phyloP scores from a whole-genome alignment of 2,329 filamentous ascomycete genomes.

The Orbilia blumenaviensis region DNA sequence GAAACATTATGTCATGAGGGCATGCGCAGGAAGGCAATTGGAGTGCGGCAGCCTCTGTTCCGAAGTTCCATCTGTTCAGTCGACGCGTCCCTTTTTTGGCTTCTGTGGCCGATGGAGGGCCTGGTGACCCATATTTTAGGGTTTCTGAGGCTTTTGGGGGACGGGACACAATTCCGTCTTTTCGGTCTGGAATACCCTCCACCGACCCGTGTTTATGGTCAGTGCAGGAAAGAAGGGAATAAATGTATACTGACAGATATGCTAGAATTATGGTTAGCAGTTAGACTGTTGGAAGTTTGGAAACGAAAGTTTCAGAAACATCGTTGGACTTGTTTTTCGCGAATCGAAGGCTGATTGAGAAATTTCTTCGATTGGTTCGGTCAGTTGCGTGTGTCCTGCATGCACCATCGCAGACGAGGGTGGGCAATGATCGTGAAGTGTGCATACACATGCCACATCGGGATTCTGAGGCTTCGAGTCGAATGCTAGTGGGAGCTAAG shows the following conservation, averaged over 20 bases:
- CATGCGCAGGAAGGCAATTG: constrained; percentile 11
- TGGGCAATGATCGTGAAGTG: background rate
- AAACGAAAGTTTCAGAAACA: constrained; percentile 46
- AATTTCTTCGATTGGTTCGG: constrained; percentile 43
- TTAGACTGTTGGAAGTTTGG: constrained; percentile 17
- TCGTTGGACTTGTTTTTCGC: constrained; percentile 30
- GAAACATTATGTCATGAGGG: constrained; percentile 54
- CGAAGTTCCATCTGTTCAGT: background rate
- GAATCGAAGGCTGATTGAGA: constrained; percentile 28
- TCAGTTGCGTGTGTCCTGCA: constrained; percentile 20
- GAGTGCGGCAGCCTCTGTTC: constrained; percentile 29
- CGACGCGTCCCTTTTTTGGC: constrained; percentile 31
- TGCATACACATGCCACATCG: constrained; percentile 3
- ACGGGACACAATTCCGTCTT: constrained; percentile 38
- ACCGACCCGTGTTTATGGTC: constrained; percentile 20
- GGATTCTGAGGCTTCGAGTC: background rate
- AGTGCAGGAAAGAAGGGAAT: background rate
- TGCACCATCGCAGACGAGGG: constrained; percentile 35
- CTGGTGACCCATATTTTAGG: constrained; percentile 34
- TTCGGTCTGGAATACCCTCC: constrained; percentile 17
- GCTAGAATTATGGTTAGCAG: background rate
- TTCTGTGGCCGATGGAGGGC: constrained; percentile 21
- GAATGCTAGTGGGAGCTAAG: constrained; percentile 2
- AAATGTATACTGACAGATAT: background rate
- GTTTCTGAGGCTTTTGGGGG: constrained; percentile 18